Percentiles rank a stretch among this genome's conserved stretches.
These are phyloP conservation scores for Kuraishia capsulata DNA, from an alignment of 805 yeast species.

Conservation along the genomic window DNA sequence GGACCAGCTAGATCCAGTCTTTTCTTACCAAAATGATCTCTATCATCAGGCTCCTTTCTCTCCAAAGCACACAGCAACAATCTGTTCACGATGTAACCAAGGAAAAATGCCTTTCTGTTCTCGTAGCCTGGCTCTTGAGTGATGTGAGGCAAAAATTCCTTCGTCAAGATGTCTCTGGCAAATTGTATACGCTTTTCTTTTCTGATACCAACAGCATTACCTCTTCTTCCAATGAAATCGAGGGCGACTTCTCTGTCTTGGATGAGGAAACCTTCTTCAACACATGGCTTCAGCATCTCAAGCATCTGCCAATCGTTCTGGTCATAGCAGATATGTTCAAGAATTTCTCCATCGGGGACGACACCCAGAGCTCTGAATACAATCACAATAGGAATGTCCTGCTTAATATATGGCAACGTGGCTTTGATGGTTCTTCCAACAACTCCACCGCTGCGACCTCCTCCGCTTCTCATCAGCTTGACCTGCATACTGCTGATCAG, in stretches of 20 bases:
- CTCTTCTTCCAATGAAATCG: conserved; percentile 97
- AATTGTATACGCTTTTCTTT: conserved; percentile 97
- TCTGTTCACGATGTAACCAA: conserved; percentile 97
- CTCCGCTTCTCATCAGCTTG: conserved; percentile 74
- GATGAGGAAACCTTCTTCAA: conserved; percentile 96
- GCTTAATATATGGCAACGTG: conserved; percentile 91
- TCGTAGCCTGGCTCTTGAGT: conserved; percentile 97
- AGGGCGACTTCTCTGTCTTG: conserved; percentile 98
- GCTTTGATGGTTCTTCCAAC: conserved; percentile 85
- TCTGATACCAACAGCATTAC: conserved; percentile 91
- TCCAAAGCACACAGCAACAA: conserved; percentile 91
- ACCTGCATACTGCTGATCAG: conserved; percentile 91
- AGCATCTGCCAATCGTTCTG: conserved; percentile 99
- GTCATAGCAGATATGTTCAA: conserved; percentile 97
- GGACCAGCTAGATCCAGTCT: conserved; percentile 99
- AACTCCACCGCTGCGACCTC: conserved; percentile 44
- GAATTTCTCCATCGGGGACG: conserved; percentile 97
- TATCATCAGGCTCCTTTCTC: conserved; percentile 96
- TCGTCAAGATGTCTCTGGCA: conserved; percentile 93
- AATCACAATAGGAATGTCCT: conserved; percentile 93
- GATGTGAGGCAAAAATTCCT: conserved; percentile 94
- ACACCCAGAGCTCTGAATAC: conserved; percentile 97
- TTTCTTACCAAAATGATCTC: conserved; percentile 99
- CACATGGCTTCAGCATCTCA: conserved; percentile 98
- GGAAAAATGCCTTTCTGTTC: conserved; percentile 91